phyloP scores from a whole-genome alignment of 1,139 yeast genomes.

The Saccharomyces uvarum region DNA sequence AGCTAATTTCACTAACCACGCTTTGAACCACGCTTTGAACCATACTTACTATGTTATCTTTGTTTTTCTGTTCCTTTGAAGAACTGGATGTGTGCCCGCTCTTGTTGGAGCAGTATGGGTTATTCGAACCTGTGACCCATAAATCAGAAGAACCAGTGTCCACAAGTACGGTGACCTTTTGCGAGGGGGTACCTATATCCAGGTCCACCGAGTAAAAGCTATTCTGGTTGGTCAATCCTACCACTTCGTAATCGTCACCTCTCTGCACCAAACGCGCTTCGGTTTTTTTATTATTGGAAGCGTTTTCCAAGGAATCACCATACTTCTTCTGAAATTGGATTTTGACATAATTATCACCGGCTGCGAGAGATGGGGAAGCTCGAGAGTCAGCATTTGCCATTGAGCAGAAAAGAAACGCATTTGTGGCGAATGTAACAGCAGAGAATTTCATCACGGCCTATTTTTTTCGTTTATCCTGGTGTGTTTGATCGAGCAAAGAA shows the following conservation, averaged over 20 bases:
- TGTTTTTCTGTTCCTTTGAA: not conserved
- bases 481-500: not conserved
- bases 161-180: constrained; percentile 45
- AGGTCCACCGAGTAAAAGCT: constrained; percentile 26
- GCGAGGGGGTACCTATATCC: constrained; percentile 47
- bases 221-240: constrained; percentile 20
- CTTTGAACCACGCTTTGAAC: not conserved
- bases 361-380: not conserved
- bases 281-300: not conserved
- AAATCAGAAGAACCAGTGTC: constrained; percentile 72
- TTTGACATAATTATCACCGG: not conserved
- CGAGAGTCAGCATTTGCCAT: not conserved
- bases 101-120: constrained; percentile 18
- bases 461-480: not conserved
- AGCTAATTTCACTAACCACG: not conserved
- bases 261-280: constrained; percentile 8
- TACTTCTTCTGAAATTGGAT: not conserved
- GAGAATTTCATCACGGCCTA: not conserved
- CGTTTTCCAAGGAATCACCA: not conserved
- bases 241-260: constrained; percentile 13
- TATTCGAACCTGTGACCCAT: constrained; percentile 42
- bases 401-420: not conserved
- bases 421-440: not conserved
- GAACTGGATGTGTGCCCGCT: not conserved
- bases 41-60: not conserved